phyloP scores from a whole-genome alignment of 2,329 filamentous ascomycete species.

The Calonectria hongkongensis region DNA sequence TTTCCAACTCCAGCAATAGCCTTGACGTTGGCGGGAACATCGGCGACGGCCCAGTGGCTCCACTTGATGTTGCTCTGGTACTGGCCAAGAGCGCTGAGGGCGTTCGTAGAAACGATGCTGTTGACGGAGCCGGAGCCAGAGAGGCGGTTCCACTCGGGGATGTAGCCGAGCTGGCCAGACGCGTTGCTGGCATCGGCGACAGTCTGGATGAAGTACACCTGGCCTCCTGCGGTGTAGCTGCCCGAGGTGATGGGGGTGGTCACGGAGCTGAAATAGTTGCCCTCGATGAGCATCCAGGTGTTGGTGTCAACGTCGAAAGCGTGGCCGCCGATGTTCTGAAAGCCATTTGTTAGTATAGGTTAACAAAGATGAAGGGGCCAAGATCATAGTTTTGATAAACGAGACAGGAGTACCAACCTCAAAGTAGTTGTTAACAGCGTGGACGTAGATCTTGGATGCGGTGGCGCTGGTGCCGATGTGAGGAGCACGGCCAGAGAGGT shows the following conservation, averaged over 20 bases:
- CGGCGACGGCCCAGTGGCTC: constrained; percentile 35
- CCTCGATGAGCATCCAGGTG: constrained; percentile 70
- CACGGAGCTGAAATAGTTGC: constrained; percentile 75
- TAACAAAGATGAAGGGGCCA: not conserved
- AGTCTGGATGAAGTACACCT: constrained; percentile 53
- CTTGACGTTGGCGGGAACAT: constrained; percentile 37
- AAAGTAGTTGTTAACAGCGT: constrained; percentile 78
- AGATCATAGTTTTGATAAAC: not conserved
- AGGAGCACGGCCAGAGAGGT: constrained; percentile 73
- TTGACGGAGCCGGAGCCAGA: constrained; percentile 36
- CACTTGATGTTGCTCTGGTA: constrained; percentile 38
- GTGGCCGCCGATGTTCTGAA: constrained; percentile 66
- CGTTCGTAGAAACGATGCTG: constrained; percentile 32
- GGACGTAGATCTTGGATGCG: constrained; percentile 67
- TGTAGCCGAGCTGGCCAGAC: constrained; percentile 8
- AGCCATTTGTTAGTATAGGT: not conserved
- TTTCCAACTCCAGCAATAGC: constrained; percentile 40
- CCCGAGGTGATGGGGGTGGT: constrained; percentile 54
- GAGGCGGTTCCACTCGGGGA: constrained; percentile 35
- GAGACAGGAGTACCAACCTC: constrained; percentile 48
- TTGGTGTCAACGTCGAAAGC: constrained; percentile 70
- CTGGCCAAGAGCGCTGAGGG: constrained; percentile 32
- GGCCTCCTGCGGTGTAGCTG: constrained; percentile 42
- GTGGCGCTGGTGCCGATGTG: constrained; percentile 68
- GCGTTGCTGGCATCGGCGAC: constrained; percentile 46